Evolutionary conservation across 345 rosid species (phyloP).

Genomic region (Schrenkiella parvula): DNA sequence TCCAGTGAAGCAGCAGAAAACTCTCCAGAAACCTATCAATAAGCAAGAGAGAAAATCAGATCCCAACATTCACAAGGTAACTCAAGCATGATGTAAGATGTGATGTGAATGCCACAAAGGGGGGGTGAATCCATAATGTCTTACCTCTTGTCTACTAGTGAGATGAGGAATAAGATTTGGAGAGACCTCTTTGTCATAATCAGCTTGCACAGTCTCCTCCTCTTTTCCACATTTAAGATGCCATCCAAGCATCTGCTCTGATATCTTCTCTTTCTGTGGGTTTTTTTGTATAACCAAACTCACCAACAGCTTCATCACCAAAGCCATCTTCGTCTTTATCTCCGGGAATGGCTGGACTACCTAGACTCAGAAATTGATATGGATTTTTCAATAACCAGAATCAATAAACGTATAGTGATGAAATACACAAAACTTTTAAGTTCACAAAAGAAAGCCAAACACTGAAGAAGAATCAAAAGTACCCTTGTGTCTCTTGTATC

Average conservation of each 20-base stretch:
- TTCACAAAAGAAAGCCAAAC: too few relatives aligned
- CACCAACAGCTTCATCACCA: slow-evolving; percentile 53
- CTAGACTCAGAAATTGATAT: slow-evolving; percentile 42
- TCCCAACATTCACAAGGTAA: background rate
- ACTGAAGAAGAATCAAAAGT: background rate
- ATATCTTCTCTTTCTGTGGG: slow-evolving; percentile 63
- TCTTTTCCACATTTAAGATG: slow-evolving; percentile 65
- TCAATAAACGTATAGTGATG: too few relatives aligned
- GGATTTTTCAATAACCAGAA: too few relatives aligned
- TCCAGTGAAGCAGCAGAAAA: slow-evolving; percentile 79
- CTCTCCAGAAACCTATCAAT: background rate
- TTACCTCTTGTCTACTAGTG: slow-evolving; percentile 80
- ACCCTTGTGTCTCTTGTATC: slow-evolving; percentile 79
- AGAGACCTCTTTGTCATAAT: slow-evolving; percentile 79
- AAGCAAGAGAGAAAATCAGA: background rate
- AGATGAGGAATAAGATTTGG: slow-evolving; percentile 76
- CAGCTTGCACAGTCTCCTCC: slow-evolving; percentile 63
- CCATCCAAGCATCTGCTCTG: slow-evolving; percentile 91
- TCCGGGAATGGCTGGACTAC: slow-evolving; percentile 84
- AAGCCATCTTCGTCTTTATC: slow-evolving; percentile 68
- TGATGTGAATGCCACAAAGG: background rate
- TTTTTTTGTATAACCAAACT: too few relatives aligned
- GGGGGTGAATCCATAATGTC: background rate
- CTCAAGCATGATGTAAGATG: background rate
- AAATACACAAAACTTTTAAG: too few relatives aligned